Evolutionary conservation across 768 basidiomycete genomes (phyloP).

Genomic region (Tulasnella sp.): DNA sequence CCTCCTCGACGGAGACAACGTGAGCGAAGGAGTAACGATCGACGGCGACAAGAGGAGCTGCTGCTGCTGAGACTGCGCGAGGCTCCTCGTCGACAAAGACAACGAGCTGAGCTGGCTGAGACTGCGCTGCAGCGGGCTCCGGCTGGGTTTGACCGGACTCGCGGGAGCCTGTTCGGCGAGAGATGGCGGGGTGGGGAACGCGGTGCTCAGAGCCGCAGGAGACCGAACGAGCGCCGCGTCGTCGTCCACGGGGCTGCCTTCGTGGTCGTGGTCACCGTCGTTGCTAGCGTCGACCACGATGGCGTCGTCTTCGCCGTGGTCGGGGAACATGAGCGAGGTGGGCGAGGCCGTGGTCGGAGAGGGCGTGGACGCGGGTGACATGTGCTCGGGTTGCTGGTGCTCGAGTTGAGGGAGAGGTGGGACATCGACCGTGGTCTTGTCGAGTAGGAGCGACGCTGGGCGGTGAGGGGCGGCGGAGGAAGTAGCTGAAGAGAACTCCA

Average conservation of each 20-base stretch:
- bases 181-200: not conserved
- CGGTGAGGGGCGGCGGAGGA: not conserved
- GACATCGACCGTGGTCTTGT: not conserved
- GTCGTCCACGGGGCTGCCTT: not conserved
- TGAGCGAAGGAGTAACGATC: not conserved
- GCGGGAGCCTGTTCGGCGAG: not conserved
- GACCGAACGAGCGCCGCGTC: not conserved
- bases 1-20: slow-evolving; percentile 2
- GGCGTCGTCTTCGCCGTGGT: not conserved
- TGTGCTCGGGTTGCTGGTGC: not conserved
- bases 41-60: not conserved
- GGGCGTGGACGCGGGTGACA: not conserved
- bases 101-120: not conserved
- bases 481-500: not conserved
- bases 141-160: not conserved
- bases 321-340: not conserved
- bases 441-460: not conserved
- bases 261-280: not conserved
- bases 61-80: not conserved
- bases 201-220: not conserved
- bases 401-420: not conserved
- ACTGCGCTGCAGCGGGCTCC: not conserved
- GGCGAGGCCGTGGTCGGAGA: not conserved
- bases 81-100: not conserved
- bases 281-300: not conserved